Percentiles rank a stretch among this genome's conserved stretches.
Conservation (phyloP, 305 asterid genomes). For the Fraxinus angustifolia region DNA sequence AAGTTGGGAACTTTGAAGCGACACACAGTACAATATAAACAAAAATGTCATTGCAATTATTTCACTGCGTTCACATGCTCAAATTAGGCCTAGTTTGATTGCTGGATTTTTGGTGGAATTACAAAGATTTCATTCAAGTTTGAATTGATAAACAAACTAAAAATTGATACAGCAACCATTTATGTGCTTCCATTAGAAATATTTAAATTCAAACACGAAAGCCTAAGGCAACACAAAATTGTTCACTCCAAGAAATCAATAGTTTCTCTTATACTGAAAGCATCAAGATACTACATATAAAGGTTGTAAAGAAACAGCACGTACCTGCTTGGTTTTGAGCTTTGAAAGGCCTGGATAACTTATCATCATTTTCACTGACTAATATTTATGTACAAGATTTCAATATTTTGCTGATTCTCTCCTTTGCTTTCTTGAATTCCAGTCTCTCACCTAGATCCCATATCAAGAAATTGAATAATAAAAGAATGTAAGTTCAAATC, state of each 20-base stretch:
- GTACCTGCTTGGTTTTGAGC: constrained; percentile 52
- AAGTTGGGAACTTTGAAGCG: neutral
- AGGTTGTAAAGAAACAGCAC: neutral
- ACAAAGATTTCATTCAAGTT: neutral
- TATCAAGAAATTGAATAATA: neutral
- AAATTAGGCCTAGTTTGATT: neutral
- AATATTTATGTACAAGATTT: neutral
- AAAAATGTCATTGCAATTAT: neutral
- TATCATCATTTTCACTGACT: constrained; percentile 49
- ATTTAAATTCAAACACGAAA: neutral
- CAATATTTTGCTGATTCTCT: neutral
- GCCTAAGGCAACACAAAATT: neutral
- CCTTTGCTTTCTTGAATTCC: constrained; percentile 6
- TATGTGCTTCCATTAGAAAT: neutral
- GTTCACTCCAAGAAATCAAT: neutral
- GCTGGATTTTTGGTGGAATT: neutral
- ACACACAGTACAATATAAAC: neutral
- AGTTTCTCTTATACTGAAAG: constrained; percentile 1
- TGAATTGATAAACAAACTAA: neutral
- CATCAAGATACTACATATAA: neutral
- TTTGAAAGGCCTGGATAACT: constrained; percentile 43
- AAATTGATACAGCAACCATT: neutral
- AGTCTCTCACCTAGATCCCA: neutral
- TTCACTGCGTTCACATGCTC: neutral
- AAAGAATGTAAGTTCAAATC: neutral